Conservation (phyloP, 2,329 filamentous ascomycete genomes). For the Trichoderma citrinoviride region DNA sequence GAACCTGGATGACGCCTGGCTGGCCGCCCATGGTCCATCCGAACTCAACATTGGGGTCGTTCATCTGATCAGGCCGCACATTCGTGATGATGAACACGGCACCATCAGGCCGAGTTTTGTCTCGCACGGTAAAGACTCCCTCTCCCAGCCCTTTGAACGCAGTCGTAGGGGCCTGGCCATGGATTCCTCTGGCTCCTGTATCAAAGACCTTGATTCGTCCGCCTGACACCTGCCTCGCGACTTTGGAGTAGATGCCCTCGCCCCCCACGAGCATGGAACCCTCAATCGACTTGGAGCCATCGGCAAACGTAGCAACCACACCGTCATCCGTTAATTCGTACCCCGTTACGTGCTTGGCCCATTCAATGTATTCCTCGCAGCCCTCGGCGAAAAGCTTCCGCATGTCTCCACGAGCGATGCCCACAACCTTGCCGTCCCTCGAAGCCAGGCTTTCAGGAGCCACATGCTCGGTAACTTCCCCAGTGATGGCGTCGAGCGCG, state of each 20-base stretch:
- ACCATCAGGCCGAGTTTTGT: conserved; percentile 47
- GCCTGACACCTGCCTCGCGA: conserved; percentile 58
- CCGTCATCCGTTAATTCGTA: conserved; percentile 56
- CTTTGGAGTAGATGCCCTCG: conserved; percentile 60
- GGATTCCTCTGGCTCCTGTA: conserved; percentile 61
- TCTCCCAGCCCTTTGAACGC: conserved; percentile 62
- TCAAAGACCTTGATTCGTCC: conserved; percentile 61
- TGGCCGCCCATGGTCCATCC: conserved; percentile 62
- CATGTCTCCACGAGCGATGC: conserved; percentile 63
- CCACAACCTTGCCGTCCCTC: conserved; percentile 57
- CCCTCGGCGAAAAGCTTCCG: conserved; percentile 56
- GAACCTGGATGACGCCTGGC: conserved; percentile 56
- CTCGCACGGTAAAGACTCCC: conserved; percentile 57
- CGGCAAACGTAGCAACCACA: conserved; percentile 57
- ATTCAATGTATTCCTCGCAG: conserved; percentile 54
- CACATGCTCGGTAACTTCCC: conserved; percentile 39
- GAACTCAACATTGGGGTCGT: conserved; percentile 55
- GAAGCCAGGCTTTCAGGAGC: conserved; percentile 42
- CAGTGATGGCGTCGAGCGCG: conserved; percentile 52
- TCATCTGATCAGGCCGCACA: conserved; percentile 57
- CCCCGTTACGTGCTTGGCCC: conserved; percentile 54
- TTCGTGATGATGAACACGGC: conserved; percentile 60
- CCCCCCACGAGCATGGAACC: conserved; percentile 59
- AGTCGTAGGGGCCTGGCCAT: conserved; percentile 60
- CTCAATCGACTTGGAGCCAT: conserved; percentile 57